Evolutionary conservation across 176 grass and related monocot species (phyloP).

Genomic region (Thalia dealbata): DNA sequence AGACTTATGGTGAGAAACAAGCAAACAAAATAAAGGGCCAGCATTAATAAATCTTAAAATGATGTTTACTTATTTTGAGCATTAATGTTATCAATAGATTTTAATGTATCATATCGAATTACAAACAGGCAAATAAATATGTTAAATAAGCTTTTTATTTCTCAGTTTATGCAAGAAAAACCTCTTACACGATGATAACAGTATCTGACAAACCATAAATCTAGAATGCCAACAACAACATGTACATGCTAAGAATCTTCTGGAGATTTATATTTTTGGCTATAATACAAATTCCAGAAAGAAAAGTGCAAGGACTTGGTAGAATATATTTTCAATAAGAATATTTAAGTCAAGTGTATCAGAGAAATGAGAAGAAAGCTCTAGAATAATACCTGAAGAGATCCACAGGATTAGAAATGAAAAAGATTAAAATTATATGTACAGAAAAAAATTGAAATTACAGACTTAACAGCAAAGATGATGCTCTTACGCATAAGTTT

Average conservation of each 20-base stretch:
- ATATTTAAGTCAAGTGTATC: not conserved
- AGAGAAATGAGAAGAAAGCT: too few species aligned
- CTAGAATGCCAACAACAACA: not conserved
- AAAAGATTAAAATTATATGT: not conserved
- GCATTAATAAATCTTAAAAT: not conserved
- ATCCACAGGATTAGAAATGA: not conserved
- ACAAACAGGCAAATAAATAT: not conserved
- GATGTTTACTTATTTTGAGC: not conserved
- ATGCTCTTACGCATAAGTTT: slow-evolving; percentile 80
- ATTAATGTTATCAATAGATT: not conserved
- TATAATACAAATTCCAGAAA: not conserved
- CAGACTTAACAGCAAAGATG: not conserved
- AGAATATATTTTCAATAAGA: not conserved
- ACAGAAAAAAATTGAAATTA: slow-evolving; percentile 2
- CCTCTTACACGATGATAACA: not conserved
- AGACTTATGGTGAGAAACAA: not conserved
- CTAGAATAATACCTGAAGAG: not conserved
- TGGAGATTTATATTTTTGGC: not conserved
- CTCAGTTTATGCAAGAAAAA: not conserved
- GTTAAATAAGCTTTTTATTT: not conserved
- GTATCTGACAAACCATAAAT: not conserved
- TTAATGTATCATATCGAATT: not conserved
- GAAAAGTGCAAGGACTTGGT: not conserved
- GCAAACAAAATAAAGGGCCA: not conserved
- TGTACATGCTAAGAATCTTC: too few species aligned